Percentiles rank a stretch among this genome's conserved stretches.
These are phyloP conservation scores for Globisporangium megalacanthum DNA, from an alignment of 352 stramenopile species.

Conservation along the genomic window DNA sequence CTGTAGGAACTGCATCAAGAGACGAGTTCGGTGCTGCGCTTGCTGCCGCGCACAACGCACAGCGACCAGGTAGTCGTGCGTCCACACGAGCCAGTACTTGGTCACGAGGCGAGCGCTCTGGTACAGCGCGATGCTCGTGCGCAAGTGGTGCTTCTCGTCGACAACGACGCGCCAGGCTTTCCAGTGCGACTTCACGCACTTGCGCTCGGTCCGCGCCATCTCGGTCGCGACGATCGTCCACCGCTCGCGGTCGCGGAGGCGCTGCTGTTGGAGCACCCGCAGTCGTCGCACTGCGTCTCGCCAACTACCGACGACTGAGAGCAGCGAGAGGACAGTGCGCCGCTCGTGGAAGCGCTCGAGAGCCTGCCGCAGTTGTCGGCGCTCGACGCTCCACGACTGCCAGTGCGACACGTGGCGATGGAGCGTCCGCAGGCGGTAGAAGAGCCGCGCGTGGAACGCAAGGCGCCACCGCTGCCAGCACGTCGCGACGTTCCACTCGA, in stretches of 20 bases:
- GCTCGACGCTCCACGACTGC: conserved; percentile 18
- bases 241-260: conserved; percentile 46
- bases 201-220: conserved; percentile 36
- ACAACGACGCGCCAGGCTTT: conserved; percentile 32
- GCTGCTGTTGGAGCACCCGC: conserved; percentile 38
- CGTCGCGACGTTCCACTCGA: conserved; percentile 31
- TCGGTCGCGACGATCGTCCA: conserved; percentile 53
- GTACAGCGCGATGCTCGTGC: conserved; percentile 39
- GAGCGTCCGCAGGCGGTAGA: conserved; percentile 40
- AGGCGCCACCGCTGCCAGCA: conserved; percentile 56
- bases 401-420: conserved; percentile 28
- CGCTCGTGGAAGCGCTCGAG: conserved; percentile 3
- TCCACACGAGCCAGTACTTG: conserved; percentile 58
- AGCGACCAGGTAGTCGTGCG: conserved; percentile 31
- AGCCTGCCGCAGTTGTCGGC: conserved; percentile 13
- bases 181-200: conserved; percentile 39
- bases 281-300: conserved; percentile 30
- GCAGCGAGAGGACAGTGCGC: conserved; percentile 1
- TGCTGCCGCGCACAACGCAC: background rate
- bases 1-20: conserved; percentile 6
- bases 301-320: conserved; percentile 29
- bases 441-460: conserved; percentile 54
- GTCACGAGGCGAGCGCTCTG: conserved; percentile 44
- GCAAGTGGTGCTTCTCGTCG: conserved; percentile 33
- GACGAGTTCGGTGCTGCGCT: background rate